Conservation (phyloP, 176 grass and related monocot species). For the Aegilops bicornis region DNA sequence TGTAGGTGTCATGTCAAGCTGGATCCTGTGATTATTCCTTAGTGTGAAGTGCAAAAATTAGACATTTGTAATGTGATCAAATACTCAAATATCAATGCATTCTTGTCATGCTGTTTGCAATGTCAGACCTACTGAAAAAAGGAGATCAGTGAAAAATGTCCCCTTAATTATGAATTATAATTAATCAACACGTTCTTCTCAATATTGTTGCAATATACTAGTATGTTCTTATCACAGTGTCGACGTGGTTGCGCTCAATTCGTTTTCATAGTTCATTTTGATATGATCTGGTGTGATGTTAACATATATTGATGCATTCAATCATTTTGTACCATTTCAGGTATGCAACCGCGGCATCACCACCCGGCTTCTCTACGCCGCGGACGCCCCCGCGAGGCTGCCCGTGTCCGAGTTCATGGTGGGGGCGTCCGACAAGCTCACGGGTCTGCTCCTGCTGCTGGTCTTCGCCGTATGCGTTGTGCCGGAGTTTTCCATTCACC, state of each 20-base stretch:
- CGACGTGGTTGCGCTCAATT: too few species aligned
- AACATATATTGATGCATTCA: not conserved
- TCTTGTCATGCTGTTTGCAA: not conserved
- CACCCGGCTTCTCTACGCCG: constrained; percentile 24
- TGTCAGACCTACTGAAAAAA: too few species aligned
- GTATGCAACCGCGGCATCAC: constrained; percentile 24
- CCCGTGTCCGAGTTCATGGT: constrained; percentile 21
- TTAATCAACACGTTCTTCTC: too few species aligned
- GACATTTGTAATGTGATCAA: not conserved
- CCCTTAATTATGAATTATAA: too few species aligned
- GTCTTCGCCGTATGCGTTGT: not conserved
- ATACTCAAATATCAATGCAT: too few species aligned
- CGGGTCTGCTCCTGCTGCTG: constrained; percentile 12
- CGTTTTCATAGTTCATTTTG: not conserved
- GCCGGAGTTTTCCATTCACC: constrained; percentile 18
- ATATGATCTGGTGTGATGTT: not conserved
- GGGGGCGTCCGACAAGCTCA: constrained; percentile 1
- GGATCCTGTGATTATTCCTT: not conserved
- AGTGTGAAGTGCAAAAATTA: not conserved
- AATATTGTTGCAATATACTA: not conserved
- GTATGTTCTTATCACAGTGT: too few species aligned
- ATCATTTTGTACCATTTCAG: not conserved
- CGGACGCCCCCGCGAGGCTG: constrained; percentile 12
- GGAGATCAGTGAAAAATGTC: too few species aligned
- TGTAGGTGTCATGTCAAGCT: not conserved